These are phyloP conservation scores for Globisporangium solare DNA, from an alignment of 352 stramenopile species.

Conservation along the genomic window DNA sequence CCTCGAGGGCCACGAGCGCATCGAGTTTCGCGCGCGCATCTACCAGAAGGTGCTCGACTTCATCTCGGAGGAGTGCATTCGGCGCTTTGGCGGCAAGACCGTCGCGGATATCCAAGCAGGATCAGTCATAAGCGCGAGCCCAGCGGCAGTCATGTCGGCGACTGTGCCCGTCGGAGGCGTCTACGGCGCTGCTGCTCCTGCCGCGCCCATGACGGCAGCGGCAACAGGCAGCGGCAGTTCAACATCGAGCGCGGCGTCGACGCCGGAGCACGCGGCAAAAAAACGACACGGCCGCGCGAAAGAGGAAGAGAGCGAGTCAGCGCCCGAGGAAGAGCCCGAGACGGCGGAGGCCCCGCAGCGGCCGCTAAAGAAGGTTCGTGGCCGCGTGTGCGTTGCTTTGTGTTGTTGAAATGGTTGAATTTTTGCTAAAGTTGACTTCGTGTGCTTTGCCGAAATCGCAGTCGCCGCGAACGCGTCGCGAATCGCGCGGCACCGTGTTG, in stretches of 20 bases:
- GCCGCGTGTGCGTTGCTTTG: too few species aligned
- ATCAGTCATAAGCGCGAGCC: conserved; percentile 2
- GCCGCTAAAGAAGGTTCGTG: neutral
- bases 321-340: neutral
- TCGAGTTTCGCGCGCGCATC: conserved; percentile 71
- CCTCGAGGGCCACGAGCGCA: conserved; percentile 61
- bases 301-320: neutral
- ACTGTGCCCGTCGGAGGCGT: neutral
- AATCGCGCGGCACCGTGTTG: neutral
- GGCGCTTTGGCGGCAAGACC: conserved; percentile 28
- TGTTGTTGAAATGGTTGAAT: neutral
- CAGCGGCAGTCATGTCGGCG: neutral
- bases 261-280: neutral
- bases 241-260: neutral
- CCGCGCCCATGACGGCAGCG: too few species aligned
- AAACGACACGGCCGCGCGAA: neutral
- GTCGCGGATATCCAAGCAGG: conserved; percentile 2
- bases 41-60: conserved; percentile 83
- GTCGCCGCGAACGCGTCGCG: neutral
- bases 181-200: neutral
- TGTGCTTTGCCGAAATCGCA: neutral
- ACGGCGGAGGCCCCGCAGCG: neutral
- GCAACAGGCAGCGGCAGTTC: neutral
- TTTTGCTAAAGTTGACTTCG: neutral
- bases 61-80: conserved; percentile 78